These are phyloP conservation scores for Acanthamoeba culbertsoni DNA, from an alignment of 208 protist species.

Conservation along the genomic window DNA sequence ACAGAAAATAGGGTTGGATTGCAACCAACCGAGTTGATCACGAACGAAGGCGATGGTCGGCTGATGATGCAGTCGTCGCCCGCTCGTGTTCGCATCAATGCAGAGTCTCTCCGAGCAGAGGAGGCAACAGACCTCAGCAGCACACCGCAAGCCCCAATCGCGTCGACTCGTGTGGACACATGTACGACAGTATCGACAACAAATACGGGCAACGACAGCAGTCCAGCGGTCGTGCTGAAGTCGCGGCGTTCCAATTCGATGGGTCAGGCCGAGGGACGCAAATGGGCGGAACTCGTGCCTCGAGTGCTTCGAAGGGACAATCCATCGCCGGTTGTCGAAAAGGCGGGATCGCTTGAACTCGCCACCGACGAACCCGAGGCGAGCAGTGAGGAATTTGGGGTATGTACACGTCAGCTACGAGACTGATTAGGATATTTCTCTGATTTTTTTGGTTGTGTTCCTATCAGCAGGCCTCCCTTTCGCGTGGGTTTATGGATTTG, in stretches of 20 bases:
- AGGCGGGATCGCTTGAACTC: not conserved
- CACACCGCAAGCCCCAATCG: not conserved
- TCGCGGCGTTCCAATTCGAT: not conserved
- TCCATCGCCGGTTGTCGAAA: no score
- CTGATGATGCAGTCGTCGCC: not conserved
- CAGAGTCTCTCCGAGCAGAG: not conserved
- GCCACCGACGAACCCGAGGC: not conserved
- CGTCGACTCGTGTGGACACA: no score
- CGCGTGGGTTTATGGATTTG: not conserved
- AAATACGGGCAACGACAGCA: not conserved
- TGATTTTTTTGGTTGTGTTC: no score
- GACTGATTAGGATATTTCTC: no score
- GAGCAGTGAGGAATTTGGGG: no score
- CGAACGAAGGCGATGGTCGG: not conserved
- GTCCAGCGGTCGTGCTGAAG: not conserved
- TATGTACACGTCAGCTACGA: no score
- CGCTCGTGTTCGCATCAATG: not conserved
- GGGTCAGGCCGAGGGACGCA: not conserved
- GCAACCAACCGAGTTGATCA: no score
- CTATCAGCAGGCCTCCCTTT: not conserved
- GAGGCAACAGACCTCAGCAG: not conserved
- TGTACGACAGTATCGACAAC: not conserved
- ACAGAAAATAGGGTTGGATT: no score
- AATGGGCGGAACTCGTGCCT: not conserved
- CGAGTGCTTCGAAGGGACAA: not conserved